phyloP scores from a whole-genome alignment of 176 grass and related monocot species.

The Zizania latifolia region DNA sequence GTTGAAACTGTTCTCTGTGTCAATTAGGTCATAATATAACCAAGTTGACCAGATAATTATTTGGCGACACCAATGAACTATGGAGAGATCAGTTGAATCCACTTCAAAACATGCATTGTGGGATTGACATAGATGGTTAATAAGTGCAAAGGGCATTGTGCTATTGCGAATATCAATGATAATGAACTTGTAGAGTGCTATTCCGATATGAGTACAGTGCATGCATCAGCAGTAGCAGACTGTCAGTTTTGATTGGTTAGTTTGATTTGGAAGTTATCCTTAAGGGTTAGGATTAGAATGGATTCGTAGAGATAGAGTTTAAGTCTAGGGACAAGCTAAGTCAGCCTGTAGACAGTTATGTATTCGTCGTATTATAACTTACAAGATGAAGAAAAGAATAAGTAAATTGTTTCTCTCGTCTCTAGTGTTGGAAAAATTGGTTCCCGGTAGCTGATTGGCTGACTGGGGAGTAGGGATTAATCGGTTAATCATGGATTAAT shows the following conservation, averaged over 20 bases:
- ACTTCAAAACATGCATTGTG: not conserved
- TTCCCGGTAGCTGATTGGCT: no score
- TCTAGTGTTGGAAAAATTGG: no score
- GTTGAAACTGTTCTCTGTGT: not conserved
- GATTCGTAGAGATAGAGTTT: not conserved
- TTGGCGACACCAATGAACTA: not conserved
- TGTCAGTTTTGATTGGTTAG: no score
- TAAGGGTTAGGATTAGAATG: not conserved
- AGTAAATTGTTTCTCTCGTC: no score
- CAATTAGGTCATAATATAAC: not conserved
- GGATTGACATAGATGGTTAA: not conserved
- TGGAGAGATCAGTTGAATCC: not conserved
- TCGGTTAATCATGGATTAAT: no score
- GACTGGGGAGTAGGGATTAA: no score
- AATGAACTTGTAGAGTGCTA: not conserved
- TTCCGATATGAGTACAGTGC: not conserved
- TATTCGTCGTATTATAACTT: no score
- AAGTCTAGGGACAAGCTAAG: not conserved
- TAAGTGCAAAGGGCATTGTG: not conserved
- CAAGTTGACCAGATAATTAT: not conserved
- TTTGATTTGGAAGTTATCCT: no score
- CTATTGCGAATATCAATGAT: not conserved
- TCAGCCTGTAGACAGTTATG: no score
- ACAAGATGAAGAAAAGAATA: no score
- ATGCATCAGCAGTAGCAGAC: not conserved